Conservation (phyloP, 2,329 filamentous ascomycete species). For the Colletotrichum spaethianum region DNA sequence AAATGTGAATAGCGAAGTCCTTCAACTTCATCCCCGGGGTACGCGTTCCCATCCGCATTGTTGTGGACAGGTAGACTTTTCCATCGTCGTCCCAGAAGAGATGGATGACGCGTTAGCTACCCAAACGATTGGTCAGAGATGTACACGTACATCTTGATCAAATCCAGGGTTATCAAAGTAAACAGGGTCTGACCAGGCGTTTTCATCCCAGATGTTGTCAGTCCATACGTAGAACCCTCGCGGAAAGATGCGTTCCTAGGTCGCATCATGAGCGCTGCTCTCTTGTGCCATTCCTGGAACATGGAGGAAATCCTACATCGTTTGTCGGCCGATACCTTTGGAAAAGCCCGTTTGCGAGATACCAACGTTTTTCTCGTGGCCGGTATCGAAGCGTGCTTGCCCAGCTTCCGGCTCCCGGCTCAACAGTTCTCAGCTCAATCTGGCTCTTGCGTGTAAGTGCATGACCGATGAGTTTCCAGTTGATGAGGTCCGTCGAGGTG, state of each 20-base stretch:
- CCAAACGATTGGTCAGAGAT: neutral
- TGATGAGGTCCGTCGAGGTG: constrained; percentile 66
- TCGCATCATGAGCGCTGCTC: neutral
- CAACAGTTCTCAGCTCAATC: constrained; percentile 65
- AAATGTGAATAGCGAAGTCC: constrained; percentile 66
- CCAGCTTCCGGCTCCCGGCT: constrained; percentile 66
- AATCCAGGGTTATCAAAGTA: constrained; percentile 69
- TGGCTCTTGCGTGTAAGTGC: constrained; percentile 65
- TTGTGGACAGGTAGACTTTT: constrained; percentile 64
- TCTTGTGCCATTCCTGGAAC: neutral
- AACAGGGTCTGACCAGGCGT: constrained; percentile 66
- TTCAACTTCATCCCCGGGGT: constrained; percentile 57
- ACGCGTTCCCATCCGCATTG: constrained; percentile 52
- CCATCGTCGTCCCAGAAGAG: constrained; percentile 65
- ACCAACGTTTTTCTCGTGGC: constrained; percentile 56
- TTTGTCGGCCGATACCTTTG: constrained; percentile 56
- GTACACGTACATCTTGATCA: constrained; percentile 63
- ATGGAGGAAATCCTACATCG: constrained; percentile 42
- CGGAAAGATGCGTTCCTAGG: constrained; percentile 63
- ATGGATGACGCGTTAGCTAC: constrained; percentile 21
- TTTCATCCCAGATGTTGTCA: constrained; percentile 65
- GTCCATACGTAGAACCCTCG: constrained; percentile 69
- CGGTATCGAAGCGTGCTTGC: constrained; percentile 63
- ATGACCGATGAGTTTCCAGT: constrained; percentile 67
- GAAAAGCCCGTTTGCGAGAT: constrained; percentile 62